Percentiles rank a stretch among this genome's conserved stretches.
Conservation (phyloP, 2,329 filamentous ascomycete species). For the Thermothelomyces thermophilus region DNA sequence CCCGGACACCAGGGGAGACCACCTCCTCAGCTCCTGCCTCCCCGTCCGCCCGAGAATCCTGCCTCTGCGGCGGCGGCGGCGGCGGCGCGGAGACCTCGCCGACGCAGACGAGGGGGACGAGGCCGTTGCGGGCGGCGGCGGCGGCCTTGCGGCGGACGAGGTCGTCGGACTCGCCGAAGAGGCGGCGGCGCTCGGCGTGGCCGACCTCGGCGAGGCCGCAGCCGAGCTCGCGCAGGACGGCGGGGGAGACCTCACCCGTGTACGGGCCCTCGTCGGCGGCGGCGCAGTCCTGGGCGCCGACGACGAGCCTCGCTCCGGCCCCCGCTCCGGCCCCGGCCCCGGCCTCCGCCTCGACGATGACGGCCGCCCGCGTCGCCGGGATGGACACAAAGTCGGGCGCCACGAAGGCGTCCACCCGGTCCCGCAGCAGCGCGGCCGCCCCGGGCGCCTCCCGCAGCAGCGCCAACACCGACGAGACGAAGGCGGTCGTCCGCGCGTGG, state of each 20-base stretch:
- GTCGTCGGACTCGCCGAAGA: slow-evolving; percentile 70
- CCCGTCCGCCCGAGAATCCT: no score
- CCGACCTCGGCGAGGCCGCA: slow-evolving; percentile 70
- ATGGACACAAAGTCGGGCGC: slow-evolving; percentile 73
- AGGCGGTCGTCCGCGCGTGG: slow-evolving; percentile 52
- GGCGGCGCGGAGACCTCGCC: slow-evolving; percentile 54
- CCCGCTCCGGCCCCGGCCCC: no score
- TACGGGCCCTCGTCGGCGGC: slow-evolving; percentile 57
- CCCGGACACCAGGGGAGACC: slow-evolving; percentile 45
- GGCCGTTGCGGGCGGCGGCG: slow-evolving; percentile 59
- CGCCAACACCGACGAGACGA: slow-evolving; percentile 44
- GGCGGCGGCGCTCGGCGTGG: slow-evolving; percentile 67
- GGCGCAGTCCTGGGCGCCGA: slow-evolving; percentile 72
- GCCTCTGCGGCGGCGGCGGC: no score
- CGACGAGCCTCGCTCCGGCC: slow-evolving; percentile 41
- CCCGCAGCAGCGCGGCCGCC: slow-evolving; percentile 28
- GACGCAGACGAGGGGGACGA: slow-evolving; percentile 74
- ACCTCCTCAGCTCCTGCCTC: no score
- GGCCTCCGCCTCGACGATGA: slow-evolving; percentile 30
- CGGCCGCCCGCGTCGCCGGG: slow-evolving; percentile 41
- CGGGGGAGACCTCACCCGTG: slow-evolving; percentile 70
- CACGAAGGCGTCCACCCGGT: slow-evolving; percentile 59
- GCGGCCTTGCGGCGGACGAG: slow-evolving; percentile 61
- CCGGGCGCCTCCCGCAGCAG: slow-evolving; percentile 28
- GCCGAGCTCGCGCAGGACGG: slow-evolving; percentile 59